These are phyloP conservation scores for Globisporangium orthogonon DNA, from an alignment of 352 stramenopile species.

Conservation along the genomic window DNA sequence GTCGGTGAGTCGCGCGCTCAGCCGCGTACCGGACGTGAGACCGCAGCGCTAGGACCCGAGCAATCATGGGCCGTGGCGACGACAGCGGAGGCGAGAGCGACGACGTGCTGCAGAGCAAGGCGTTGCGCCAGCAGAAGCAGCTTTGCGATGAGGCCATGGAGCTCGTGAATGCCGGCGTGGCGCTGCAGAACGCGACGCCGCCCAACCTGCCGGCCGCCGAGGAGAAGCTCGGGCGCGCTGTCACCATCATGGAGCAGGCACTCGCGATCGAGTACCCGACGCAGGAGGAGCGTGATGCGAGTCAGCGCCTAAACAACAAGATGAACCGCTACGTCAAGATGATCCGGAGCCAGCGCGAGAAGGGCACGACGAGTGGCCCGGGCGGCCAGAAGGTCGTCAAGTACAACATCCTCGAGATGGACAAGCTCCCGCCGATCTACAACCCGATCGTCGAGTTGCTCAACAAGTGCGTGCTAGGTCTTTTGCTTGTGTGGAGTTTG, in stretches of 20 bases:
- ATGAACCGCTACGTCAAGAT: slow-evolving; percentile 87
- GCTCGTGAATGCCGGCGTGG: slow-evolving; percentile 75
- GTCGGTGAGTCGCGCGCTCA: neutral
- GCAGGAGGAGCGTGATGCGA: slow-evolving; percentile 66
- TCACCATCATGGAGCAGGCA: slow-evolving; percentile 72
- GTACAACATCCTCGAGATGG: slow-evolving; percentile 71
- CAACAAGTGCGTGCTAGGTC: slow-evolving; percentile 29
- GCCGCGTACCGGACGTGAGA: neutral
- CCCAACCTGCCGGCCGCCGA: slow-evolving; percentile 47
- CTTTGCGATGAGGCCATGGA: slow-evolving; percentile 79
- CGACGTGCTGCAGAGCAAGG: slow-evolving; percentile 47
- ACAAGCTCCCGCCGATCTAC: slow-evolving; percentile 58
- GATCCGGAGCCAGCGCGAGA: slow-evolving; percentile 76
- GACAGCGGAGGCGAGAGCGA: slow-evolving; percentile 50
- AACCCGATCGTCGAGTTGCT: slow-evolving; percentile 52
- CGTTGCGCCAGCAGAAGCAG: slow-evolving; percentile 63
- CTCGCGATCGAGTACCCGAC: slow-evolving; percentile 71
- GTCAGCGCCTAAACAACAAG: slow-evolving; percentile 71
- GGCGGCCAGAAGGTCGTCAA: slow-evolving; percentile 32
- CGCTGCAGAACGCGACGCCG: slow-evolving; percentile 64
- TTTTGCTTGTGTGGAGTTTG: slow-evolving; percentile 1
- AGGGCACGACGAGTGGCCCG: slow-evolving; percentile 23
- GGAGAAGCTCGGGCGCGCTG: slow-evolving; percentile 57
- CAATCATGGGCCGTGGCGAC: slow-evolving; percentile 17
- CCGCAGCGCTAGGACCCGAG: neutral